These are phyloP conservation scores for Buxus sempervirens DNA, from an alignment of 164 flowering plant species.

Conservation along the genomic window DNA sequence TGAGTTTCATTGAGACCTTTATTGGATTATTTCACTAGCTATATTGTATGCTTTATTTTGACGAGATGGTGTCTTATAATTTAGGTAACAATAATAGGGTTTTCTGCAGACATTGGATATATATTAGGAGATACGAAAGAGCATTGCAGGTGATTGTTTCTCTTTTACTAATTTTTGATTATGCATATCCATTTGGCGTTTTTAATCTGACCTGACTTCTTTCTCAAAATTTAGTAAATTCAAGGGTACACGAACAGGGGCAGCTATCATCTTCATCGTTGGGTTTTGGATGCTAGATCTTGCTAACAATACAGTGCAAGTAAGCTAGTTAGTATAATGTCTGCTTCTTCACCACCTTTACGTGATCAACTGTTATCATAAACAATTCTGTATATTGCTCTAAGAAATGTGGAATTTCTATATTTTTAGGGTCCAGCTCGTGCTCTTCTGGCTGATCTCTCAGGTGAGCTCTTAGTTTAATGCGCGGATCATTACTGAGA, in stretches of 20 bases:
- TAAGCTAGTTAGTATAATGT: constrained; percentile 23
- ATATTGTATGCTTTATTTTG: constrained; percentile 11
- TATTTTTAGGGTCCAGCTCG: constrained; percentile 93
- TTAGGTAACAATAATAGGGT: constrained; percentile 95
- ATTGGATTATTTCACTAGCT: constrained; percentile 3
- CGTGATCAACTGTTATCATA: neutral
- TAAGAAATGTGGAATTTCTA: constrained; percentile 5
- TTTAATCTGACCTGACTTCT: constrained; percentile 8
- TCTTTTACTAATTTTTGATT: neutral
- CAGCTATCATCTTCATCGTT: constrained; percentile 80
- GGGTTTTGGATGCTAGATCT: constrained; percentile 99
- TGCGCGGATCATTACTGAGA: neutral
- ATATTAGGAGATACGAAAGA: constrained; percentile 85
- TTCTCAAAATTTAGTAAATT: constrained; percentile 54
- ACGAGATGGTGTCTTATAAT: constrained; percentile 35
- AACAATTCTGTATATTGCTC: neutral
- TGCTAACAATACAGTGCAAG: constrained; percentile 99
- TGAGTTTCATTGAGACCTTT: constrained; percentile 36
- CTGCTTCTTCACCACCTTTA: neutral
- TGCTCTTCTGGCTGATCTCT: constrained; percentile 94
- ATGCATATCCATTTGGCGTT: neutral
- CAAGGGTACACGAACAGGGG: constrained; percentile 90
- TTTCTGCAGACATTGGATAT: constrained; percentile 99
- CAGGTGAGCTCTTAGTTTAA: constrained; percentile 52
- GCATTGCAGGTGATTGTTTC: constrained; percentile 69